These are phyloP conservation scores for Alopecurus myosuroides DNA, from an alignment of 176 grass and related monocot genomes.

Conservation along the genomic window DNA sequence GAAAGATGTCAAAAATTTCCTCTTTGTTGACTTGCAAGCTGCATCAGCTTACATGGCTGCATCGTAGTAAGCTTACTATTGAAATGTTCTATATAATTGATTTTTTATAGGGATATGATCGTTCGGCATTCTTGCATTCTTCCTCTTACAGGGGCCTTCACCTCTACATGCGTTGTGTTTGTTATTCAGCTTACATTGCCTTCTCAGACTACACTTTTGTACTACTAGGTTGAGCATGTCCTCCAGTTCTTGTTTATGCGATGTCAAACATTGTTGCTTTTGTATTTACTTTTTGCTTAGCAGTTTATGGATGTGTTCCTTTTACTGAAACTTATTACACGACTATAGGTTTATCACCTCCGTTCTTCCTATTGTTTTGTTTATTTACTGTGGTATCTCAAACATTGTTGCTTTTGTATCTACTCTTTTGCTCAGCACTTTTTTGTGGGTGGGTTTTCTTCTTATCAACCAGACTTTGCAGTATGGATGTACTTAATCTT, in stretches of 20 bases:
- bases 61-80: background rate
- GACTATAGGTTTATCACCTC: background rate
- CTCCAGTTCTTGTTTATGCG: background rate
- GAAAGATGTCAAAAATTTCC: background rate
- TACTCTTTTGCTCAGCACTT: background rate
- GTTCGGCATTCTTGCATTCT: background rate
- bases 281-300: background rate
- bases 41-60: background rate
- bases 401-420: background rate
- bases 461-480: too few relatives aligned
- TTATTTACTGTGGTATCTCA: background rate
- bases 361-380: background rate
- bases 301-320: background rate
- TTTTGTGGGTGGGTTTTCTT: background rate
- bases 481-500: background rate
- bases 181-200: background rate
- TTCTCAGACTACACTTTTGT: background rate
- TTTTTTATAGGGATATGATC: background rate
- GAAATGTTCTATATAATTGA: background rate
- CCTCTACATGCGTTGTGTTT: background rate
- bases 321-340: background rate
- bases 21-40: background rate
- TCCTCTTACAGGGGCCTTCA: background rate
- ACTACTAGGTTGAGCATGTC: background rate
- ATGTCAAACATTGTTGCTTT: background rate